Percentiles rank a stretch among this genome's conserved stretches.
phyloP scores from a whole-genome alignment of 208 protist species.

The Phytomonas francai region DNA sequence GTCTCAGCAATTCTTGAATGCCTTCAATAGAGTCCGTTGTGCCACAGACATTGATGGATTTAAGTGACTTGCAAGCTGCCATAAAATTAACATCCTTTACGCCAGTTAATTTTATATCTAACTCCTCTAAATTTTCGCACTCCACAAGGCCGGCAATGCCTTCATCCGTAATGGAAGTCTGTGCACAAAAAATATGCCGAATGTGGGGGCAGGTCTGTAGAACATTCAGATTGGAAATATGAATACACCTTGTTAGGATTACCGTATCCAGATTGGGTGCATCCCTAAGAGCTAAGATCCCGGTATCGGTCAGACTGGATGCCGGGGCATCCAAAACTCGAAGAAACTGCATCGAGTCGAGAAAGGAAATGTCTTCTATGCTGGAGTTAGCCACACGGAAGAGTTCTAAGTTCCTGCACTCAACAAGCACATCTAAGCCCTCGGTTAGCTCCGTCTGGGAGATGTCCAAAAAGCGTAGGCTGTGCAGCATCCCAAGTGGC shows the following conservation, averaged over 20 bases:
- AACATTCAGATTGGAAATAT: constrained; percentile 74
- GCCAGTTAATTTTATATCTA: constrained; percentile 63
- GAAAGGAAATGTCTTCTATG: constrained; percentile 51
- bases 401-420: constrained; percentile 55
- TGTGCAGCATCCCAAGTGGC: constrained; percentile 32
- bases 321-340: constrained; percentile 59
- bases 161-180: constrained; percentile 62
- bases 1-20: constrained; percentile 38
- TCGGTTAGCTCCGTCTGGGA: constrained; percentile 41
- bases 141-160: constrained; percentile 47
- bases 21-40: constrained; percentile 33
- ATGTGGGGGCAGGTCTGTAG: constrained; percentile 67
- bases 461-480: constrained; percentile 69
- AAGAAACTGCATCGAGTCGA: constrained; percentile 35
- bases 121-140: constrained; percentile 58
- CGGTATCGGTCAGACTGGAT: constrained; percentile 45
- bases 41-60: constrained; percentile 57
- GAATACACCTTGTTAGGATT: constrained; percentile 53
- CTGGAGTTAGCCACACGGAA: constrained; percentile 58
- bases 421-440: constrained; percentile 37
- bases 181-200: constrained; percentile 55
- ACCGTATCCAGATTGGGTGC: constrained; percentile 62
- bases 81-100: constrained; percentile 58
- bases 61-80: constrained; percentile 40
- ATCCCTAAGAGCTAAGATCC: constrained; percentile 48